phyloP scores from a whole-genome alignment of 768 basidiomycete species.

The Wakefieldia striispora region DNA sequence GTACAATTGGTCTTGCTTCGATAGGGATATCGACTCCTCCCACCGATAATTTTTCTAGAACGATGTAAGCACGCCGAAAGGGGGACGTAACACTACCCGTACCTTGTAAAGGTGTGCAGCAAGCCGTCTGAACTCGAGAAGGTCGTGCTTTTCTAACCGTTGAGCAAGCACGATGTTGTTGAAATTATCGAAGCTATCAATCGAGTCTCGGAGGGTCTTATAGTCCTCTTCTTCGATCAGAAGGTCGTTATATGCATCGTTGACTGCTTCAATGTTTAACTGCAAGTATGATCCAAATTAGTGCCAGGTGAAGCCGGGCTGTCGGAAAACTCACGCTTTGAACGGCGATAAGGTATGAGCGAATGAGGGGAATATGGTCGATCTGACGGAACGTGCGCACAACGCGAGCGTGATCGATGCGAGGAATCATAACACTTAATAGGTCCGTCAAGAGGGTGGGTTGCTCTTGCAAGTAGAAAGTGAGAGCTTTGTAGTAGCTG shows the following conservation, averaged over 20 bases:
- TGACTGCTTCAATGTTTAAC: conserved; percentile 95
- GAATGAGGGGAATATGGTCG: conserved; percentile 94
- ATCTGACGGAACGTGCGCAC: conserved; percentile 94
- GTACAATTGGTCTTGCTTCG: conserved; percentile 96
- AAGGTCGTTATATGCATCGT: conserved; percentile 97
- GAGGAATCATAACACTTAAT: conserved; percentile 85
- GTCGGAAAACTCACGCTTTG: conserved; percentile 64
- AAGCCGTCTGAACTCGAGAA: conserved; percentile 92
- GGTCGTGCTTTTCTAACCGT: conserved; percentile 83
- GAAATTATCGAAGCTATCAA: conserved; percentile 98
- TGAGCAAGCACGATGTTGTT: conserved; percentile 85
- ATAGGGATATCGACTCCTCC: conserved; percentile 94
- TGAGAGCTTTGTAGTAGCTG: conserved; percentile 93
- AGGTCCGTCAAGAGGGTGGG: conserved; percentile 93
- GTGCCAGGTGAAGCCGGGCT: not conserved
- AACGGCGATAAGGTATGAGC: conserved; percentile 94
- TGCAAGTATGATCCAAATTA: conserved; percentile 33
- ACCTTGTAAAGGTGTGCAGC: conserved; percentile 97
- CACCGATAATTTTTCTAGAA: conserved; percentile 87
- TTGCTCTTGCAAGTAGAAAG: conserved; percentile 93
- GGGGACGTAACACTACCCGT: conserved; percentile 2
- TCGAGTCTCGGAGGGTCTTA: conserved; percentile 95
- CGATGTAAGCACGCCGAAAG: not conserved
- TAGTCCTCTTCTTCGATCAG: conserved; percentile 99
- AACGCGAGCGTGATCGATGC: conserved; percentile 93